Base-by-base conservation (phyloP, 768 basidiomycete species). In the Cubamyces lactineus region DNA sequence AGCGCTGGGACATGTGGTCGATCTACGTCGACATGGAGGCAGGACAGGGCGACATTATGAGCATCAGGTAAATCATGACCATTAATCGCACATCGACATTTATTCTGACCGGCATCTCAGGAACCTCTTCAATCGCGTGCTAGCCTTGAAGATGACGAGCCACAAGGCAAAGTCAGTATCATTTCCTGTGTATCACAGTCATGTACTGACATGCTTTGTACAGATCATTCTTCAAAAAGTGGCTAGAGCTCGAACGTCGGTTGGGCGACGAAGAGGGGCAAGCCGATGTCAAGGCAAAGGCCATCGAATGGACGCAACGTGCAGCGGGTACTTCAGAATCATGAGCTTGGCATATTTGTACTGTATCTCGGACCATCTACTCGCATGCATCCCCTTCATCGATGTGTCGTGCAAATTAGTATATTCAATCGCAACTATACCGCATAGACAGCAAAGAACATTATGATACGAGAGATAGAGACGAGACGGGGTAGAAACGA, bases 1-100 rank as follows among this genome's bases (percentile, higher is more conserved):
- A 96, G 76, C 85, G 94, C 57, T 89, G 95, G 83, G 95, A 98
- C 70, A 78, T 98, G 51, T 98, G 97, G 96, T 91, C 88, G 42
- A 79, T 98, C 52, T 99, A 99, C 75, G 88, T 98, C 75, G 97
- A 99, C 73, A 96, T 97, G 90, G 93, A 98, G 72, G 88, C 87
- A 5, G 82, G 83, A 34, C 88, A 89, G 73, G 77, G 81, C 15
- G 88, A 96, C 73, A 87, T 97, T 26, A 89, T 90, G 68, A 86
- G 83, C 65, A 73, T 94, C 53, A 80, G 94, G 92, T 91, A 72
- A 38, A 81, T 71, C 21, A 1, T 11, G 34, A 3, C 16, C 55
- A 17, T 50, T 30, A 50, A 11, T 42, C 3, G 23, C 40, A 30
- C 19, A 13, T 19, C 45, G 53, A 17, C 45, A 52, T 53, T 28